A percentile compares a stretch with the other conserved stretches of the same genome.
phyloP scores from a whole-genome alignment of 495 filamentous ascomycete species.

The Aspergillus hancockii region DNA sequence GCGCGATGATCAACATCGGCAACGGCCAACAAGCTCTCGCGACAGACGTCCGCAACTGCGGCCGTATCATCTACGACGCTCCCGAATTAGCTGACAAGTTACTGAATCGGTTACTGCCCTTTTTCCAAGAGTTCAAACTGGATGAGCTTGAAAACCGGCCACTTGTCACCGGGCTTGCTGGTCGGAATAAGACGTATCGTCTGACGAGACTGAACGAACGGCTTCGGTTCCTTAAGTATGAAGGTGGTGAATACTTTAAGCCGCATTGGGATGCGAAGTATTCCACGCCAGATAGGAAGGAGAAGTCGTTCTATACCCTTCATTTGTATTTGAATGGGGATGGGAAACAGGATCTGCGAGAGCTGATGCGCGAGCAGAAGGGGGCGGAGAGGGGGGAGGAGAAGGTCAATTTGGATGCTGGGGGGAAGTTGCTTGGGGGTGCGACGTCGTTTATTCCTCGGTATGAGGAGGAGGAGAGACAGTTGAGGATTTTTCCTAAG shows the following conservation, averaged over 20 bases:
- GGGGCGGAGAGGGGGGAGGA: conserved; percentile 11
- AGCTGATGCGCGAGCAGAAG: conserved; percentile 28
- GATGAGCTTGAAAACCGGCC: conserved; percentile 37
- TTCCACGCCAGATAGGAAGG: conserved; percentile 54
- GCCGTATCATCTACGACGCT: conserved; percentile 74
- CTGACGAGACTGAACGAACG: conserved; percentile 71
- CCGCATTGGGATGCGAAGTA: conserved; percentile 77
- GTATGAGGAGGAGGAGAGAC: conserved; percentile 40
- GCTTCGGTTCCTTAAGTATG: conserved; percentile 79
- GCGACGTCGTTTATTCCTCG: conserved; percentile 62
- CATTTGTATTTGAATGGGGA: conserved; percentile 80
- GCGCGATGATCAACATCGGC: conserved; percentile 64
- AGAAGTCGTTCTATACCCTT: conserved; percentile 71
- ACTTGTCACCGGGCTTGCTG: conserved; percentile 46
- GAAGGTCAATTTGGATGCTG: conserved; percentile 14
- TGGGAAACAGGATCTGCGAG: conserved; percentile 43
- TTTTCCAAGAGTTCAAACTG: conserved; percentile 43
- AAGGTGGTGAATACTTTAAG: conserved; percentile 72
- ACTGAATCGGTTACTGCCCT: conserved; percentile 57
- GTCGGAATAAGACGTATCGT: conserved; percentile 51
- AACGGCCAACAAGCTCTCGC: conserved; percentile 57
- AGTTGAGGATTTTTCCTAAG: conserved; percentile 65
- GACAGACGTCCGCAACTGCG: conserved; percentile 63
- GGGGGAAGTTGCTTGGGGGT: conserved; percentile 47
- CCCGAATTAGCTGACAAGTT: conserved; percentile 61